Conservation (phyloP, 768 basidiomycete genomes). For the Lactifluus rugatus region DNA sequence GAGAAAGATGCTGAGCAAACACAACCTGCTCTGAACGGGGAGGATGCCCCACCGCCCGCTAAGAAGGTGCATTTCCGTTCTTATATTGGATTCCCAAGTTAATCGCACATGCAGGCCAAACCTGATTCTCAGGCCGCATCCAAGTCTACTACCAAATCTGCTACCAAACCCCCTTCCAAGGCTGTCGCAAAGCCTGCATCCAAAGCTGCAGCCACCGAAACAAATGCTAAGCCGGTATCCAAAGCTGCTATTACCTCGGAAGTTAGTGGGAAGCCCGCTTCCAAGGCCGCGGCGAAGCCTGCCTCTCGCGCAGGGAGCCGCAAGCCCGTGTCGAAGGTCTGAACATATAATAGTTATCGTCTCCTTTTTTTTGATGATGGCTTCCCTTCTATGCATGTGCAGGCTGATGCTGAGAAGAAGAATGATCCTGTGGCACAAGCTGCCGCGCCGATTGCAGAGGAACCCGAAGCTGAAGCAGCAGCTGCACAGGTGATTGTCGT, state of each 20-base stretch:
- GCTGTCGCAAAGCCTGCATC: slow-evolving; percentile 29
- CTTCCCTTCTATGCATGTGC: background rate
- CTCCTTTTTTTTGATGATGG: background rate
- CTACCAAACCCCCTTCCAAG: slow-evolving; percentile 31
- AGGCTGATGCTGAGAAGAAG: slow-evolving; percentile 18
- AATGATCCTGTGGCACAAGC: slow-evolving; percentile 4
- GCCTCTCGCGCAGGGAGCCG: slow-evolving; percentile 21
- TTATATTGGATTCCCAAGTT: slow-evolving; percentile 1
- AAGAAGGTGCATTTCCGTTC: slow-evolving; percentile 46
- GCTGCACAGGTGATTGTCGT: background rate
- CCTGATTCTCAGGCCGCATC: slow-evolving; percentile 16
- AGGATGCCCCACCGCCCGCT: slow-evolving; percentile 41
- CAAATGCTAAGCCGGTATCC: slow-evolving; percentile 28
- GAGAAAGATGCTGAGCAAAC: slow-evolving; percentile 34
- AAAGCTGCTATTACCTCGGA: slow-evolving; percentile 20
- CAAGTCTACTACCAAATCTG: slow-evolving; percentile 30
- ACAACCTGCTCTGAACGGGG: slow-evolving; percentile 30
- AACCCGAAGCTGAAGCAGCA: slow-evolving; percentile 18
- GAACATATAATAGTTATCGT: slow-evolving; percentile 13
- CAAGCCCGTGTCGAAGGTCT: slow-evolving; percentile 30
- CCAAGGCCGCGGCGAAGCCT: slow-evolving; percentile 24
- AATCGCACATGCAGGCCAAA: slow-evolving; percentile 10
- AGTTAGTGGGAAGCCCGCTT: slow-evolving; percentile 25
- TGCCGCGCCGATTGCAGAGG: slow-evolving; percentile 17
- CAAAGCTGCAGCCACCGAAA: slow-evolving; percentile 28